A percentile compares a stretch with the other conserved stretches of the same genome.
Evolutionary conservation across 2,329 filamentous ascomycete genomes (phyloP).

Genomic region (Talaromyces pinophilus): DNA sequence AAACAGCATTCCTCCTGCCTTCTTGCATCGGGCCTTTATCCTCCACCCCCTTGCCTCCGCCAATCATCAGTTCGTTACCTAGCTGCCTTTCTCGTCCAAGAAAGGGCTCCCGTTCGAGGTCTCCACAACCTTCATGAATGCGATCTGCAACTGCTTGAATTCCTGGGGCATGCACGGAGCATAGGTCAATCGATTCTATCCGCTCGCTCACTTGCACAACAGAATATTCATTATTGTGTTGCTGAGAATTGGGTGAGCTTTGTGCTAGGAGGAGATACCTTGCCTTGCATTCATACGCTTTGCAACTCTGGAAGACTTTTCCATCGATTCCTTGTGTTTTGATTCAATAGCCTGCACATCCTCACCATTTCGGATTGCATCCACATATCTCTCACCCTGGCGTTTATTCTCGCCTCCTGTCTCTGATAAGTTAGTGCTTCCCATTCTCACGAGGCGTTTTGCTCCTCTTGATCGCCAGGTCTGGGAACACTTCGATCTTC

Average conservation of each 20-base stretch:
- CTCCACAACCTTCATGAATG: conserved; percentile 39
- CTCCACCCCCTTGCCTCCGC: conserved; percentile 37
- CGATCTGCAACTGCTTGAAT: conserved; percentile 41
- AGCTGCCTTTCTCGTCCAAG: conserved; percentile 23
- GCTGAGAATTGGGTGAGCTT: conserved; percentile 14
- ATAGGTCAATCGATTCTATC: conserved; percentile 36
- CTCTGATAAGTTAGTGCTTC: conserved; percentile 14
- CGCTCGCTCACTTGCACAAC: conserved; percentile 20
- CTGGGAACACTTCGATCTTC: neutral
- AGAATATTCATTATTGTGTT: neutral
- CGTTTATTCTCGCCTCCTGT: neutral
- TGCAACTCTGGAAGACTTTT: conserved; percentile 1
- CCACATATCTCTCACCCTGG: conserved; percentile 12
- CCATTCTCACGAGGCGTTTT: neutral
- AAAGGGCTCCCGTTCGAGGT: conserved; percentile 22
- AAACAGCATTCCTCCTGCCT: conserved; percentile 36
- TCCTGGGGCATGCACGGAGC: conserved; percentile 47
- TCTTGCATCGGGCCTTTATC: conserved; percentile 23
- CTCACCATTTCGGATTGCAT: conserved; percentile 3
- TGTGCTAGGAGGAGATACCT: conserved; percentile 13
- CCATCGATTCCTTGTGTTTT: conserved; percentile 4
- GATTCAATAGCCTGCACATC: conserved; percentile 10
- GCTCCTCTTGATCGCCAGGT: neutral
- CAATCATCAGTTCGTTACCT: conserved; percentile 35
- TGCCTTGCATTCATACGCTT: conserved; percentile 16